A percentile compares a stretch with the other conserved stretches of the same genome.
These are phyloP conservation scores for Pseudognaphalium luteoalbum DNA, from an alignment of 129 eudicot species.

Conservation along the genomic window DNA sequence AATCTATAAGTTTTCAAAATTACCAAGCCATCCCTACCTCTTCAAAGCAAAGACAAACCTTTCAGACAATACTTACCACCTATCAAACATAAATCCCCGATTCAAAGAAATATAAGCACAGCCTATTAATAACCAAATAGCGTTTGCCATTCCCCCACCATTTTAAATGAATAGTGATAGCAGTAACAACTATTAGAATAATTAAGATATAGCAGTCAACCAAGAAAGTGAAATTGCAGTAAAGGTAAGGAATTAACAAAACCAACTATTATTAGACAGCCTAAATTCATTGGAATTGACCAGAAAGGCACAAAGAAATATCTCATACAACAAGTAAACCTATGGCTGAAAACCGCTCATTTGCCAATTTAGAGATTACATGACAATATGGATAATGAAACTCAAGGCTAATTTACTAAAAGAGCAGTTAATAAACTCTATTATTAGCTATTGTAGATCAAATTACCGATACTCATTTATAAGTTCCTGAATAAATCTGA, in stretches of 20 bases:
- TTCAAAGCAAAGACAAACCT: conserved; percentile 8
- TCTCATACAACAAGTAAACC: background rate
- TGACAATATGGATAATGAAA: background rate
- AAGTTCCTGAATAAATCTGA: background rate
- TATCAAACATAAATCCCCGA: background rate
- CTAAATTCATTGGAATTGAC: background rate
- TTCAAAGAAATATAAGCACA: too few relatives aligned
- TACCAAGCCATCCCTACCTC: conserved; percentile 16
- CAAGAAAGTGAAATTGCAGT: too few relatives aligned
- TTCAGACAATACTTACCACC: background rate
- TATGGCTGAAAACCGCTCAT: background rate
- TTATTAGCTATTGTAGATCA: conserved; percentile 3
- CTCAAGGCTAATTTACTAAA: background rate
- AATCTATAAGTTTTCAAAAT: conserved; percentile 16
- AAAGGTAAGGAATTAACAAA: too few relatives aligned
- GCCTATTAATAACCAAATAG: too few relatives aligned
- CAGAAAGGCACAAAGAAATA: background rate
- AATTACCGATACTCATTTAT: background rate
- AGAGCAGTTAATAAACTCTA: background rate
- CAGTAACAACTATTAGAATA: too few relatives aligned
- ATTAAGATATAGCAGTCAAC: too few relatives aligned
- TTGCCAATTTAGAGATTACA: background rate
- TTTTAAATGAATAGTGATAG: too few relatives aligned
- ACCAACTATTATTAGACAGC: background rate
- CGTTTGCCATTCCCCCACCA: too few relatives aligned